Evolutionary conservation across 371 early-diverging fungal species (phyloP).

Genomic region (Apophysomyces trapeziformis): DNA sequence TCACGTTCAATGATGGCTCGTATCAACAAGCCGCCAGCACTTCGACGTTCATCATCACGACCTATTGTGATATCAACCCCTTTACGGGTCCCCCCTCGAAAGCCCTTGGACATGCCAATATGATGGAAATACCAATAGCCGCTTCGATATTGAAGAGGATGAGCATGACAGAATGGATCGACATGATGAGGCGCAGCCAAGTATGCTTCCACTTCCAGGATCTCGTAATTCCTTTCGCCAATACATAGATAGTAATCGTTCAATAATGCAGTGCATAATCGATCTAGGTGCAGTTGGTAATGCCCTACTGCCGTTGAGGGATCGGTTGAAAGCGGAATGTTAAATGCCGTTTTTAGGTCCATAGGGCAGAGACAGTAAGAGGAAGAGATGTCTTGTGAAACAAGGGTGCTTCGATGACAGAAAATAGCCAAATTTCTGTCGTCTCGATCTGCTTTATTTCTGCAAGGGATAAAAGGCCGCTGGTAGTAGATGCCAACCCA

Average conservation of each 20-base stretch:
- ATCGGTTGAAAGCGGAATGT: neutral
- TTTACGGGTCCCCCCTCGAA: slow-evolving; percentile 50
- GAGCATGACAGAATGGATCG: slow-evolving; percentile 32
- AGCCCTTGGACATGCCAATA: slow-evolving; percentile 38
- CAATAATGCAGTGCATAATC: slow-evolving; percentile 2
- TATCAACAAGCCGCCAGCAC: slow-evolving; percentile 52
- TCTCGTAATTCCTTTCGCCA: slow-evolving; percentile 15
- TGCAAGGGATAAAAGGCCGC: too few species aligned
- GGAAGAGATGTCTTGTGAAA: too few species aligned
- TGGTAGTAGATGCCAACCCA: too few species aligned
- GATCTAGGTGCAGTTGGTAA: slow-evolving; percentile 1
- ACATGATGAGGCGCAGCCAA: slow-evolving; percentile 23
- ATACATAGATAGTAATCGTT: slow-evolving; percentile 15
- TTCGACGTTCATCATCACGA: slow-evolving; percentile 25
- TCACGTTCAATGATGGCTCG: slow-evolving; percentile 35
- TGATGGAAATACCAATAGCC: slow-evolving; percentile 41
- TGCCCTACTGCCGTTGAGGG: neutral
- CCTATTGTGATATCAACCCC: slow-evolving; percentile 51
- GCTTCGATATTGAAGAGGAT: slow-evolving; percentile 24
- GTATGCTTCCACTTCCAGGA: slow-evolving; percentile 35
- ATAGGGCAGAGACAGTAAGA: neutral
- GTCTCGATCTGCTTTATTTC: too few species aligned
- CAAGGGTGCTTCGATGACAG: too few species aligned
- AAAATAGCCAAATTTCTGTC: too few species aligned
- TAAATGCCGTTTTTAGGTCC: neutral